Evolutionary conservation across 2,329 filamentous ascomycete species (phyloP).

Genomic region (Exophiala sp.): DNA sequence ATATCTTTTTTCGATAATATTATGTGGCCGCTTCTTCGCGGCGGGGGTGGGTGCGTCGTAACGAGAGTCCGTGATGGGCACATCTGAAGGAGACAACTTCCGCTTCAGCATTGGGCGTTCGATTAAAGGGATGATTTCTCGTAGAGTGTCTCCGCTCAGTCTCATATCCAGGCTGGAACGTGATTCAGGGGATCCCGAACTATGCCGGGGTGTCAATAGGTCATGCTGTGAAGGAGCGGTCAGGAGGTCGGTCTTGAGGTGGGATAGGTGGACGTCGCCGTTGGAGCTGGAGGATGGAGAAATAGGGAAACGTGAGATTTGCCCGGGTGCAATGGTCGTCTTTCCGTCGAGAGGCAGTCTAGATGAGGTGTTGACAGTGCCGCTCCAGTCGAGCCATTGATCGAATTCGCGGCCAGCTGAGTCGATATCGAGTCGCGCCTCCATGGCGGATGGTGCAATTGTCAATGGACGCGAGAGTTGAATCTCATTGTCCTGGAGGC

Average conservation of each 20-base stretch:
- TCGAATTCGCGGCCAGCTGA: slow-evolving; percentile 28
- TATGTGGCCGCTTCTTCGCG: slow-evolving; percentile 90
- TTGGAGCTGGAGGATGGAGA: slow-evolving; percentile 28
- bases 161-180: slow-evolving; percentile 23
- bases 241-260: slow-evolving; percentile 21
- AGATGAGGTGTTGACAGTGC: slow-evolving; percentile 11
- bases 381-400: slow-evolving; percentile 29
- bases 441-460: slow-evolving; percentile 8
- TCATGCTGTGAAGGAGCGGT: slow-evolving; percentile 26
- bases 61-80: slow-evolving; percentile 57
- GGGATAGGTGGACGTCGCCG: slow-evolving; percentile 18
- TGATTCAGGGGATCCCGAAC: slow-evolving; percentile 27
- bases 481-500: not conserved
- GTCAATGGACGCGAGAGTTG: not conserved
- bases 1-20: slow-evolving; percentile 97
- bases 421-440: slow-evolving; percentile 16
- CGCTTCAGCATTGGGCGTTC: slow-evolving; percentile 54
- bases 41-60: slow-evolving; percentile 54
- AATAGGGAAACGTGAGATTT: slow-evolving; percentile 19
- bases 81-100: slow-evolving; percentile 62
- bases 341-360: not conserved
- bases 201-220: slow-evolving; percentile 28
- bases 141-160: slow-evolving; percentile 28
- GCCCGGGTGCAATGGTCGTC: slow-evolving; percentile 7
- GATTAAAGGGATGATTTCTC: slow-evolving; percentile 16